These are phyloP conservation scores for Chrysoporthe austroafricana DNA, from an alignment of 2,329 filamentous ascomycete genomes.

Conservation along the genomic window DNA sequence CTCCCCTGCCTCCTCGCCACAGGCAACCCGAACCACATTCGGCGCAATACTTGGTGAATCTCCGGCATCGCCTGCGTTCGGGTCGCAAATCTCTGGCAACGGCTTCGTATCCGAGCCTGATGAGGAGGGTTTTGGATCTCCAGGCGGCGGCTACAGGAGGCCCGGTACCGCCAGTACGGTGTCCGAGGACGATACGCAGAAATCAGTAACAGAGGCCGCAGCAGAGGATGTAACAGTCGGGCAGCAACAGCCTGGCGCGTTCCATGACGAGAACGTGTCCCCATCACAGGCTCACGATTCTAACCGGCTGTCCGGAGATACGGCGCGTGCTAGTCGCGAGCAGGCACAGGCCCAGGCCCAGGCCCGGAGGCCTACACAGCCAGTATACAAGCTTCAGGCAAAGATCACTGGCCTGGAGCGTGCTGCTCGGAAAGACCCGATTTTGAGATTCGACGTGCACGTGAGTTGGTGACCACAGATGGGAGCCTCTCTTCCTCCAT, in stretches of 20 bases:
- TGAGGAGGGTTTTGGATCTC: conserved; percentile 40
- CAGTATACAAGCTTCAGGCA: conserved; percentile 83
- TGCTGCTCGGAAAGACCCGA: conserved; percentile 92
- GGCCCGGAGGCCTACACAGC: conserved; percentile 62
- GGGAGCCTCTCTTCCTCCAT: background rate
- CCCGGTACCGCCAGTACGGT: conserved; percentile 52
- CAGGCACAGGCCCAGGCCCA: conserved; percentile 52
- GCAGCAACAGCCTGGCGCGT: conserved; percentile 20
- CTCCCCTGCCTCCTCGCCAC: conserved; percentile 56
- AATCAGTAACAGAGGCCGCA: conserved; percentile 37
- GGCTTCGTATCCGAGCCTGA: conserved; percentile 45
- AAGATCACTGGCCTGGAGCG: conserved; percentile 95
- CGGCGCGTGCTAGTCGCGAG: conserved; percentile 35
- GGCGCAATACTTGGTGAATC: conserved; percentile 45
- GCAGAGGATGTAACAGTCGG: conserved; percentile 34
- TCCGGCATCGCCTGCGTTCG: conserved; percentile 45
- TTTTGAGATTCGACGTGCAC: conserved; percentile 93
- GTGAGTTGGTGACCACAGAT: conserved; percentile 56
- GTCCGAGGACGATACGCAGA: conserved; percentile 47
- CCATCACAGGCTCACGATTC: conserved; percentile 29
- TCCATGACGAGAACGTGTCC: conserved; percentile 21
- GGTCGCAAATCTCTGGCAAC: conserved; percentile 46
- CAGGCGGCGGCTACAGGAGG: conserved; percentile 47
- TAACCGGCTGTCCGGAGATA: conserved; percentile 34
- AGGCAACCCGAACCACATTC: conserved; percentile 50